Base-by-base conservation (phyloP, 768 basidiomycete genomes). In the Rhodotorula graminis region DNA sequence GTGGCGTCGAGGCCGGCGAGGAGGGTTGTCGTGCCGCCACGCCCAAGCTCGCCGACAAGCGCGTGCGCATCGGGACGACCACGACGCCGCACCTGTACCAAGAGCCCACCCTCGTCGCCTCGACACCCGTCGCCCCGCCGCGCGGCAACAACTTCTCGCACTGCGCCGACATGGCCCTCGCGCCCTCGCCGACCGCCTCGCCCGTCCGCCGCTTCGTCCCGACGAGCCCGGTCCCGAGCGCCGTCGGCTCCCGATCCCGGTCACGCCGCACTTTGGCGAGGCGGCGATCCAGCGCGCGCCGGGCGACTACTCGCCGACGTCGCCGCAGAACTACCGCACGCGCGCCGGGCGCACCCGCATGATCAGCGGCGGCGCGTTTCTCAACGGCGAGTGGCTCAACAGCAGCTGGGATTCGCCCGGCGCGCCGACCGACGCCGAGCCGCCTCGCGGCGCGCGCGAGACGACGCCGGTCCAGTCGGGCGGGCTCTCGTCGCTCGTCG, bases 231-330 rank as follows among this genome's bases (percentile, higher is more conserved):
- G 37, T 27, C 52, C 21, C 64, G 61, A 33, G 29, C 31, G 19
- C 31, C 0, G 44, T 4, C 59, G 63, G 37, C 56, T 67, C 12
- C 33, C 65, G 21, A 75, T 70, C 31, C 74, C 74, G 5, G 55
- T 65, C 47, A 75, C 74, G 15, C 74, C 74, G 12, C 55, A 60
- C 0, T 68, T 71, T 37, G 64, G 64, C 33, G 56, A 65, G 21
- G 62, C 67, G 4, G 29, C 57, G n/a, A 16, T 62, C 33, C 23
- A 25, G 11, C 63, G 46, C 18, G 49, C 47, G 27, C 66, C 65
- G 33, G 63, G 70, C 31, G 70, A 75, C 64, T 75, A 75, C 61
- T 69, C 70, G 25, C 74, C 74, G 25, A 64, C 67, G 23, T 71
- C 70, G 29, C 74, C 74, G 9, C 64, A 65, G 27, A 63, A 60